These are phyloP conservation scores for Cladosporium sp. DNA, from an alignment of 2,329 filamentous ascomycete species.

Conservation along the genomic window DNA sequence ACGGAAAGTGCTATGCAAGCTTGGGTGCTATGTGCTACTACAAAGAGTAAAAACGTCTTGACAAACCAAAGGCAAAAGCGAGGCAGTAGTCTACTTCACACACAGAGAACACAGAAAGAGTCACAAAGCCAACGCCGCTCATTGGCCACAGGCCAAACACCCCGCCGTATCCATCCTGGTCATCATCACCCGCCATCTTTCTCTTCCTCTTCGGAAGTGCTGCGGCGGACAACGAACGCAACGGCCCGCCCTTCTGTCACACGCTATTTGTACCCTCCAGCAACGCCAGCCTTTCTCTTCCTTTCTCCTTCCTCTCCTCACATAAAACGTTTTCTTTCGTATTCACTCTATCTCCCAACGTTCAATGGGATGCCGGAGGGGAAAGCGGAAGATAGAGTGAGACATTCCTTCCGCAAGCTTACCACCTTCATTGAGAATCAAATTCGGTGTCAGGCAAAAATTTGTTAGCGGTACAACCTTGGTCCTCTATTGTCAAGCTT, in stretches of 20 bases:
- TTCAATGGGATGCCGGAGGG: conserved; percentile 61
- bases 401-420: conserved; percentile 52
- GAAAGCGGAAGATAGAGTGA: conserved; percentile 67
- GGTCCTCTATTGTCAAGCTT: background rate
- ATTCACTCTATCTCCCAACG: conserved; percentile 66
- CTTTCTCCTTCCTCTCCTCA: conserved; percentile 35
- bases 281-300: conserved; percentile 30
- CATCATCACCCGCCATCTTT: background rate
- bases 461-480: conserved; percentile 46
- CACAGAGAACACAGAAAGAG: background rate
- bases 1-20: background rate
- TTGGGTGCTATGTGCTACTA: background rate
- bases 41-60: background rate
- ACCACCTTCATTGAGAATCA: conserved; percentile 54
- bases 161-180: background rate
- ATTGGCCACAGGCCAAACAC: conserved; percentile 5
- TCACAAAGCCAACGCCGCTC: conserved; percentile 11
- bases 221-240: background rate
- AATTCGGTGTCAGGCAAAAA: conserved; percentile 50
- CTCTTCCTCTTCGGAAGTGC: background rate
- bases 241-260: conserved; percentile 30
- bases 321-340: conserved; percentile 51
- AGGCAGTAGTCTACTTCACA: background rate
- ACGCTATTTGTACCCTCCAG: conserved; percentile 43
- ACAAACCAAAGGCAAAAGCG: background rate